Evolutionary conservation across 805 yeast genomes (phyloP).

Genomic region (Alloascoidea hylecoeti): DNA sequence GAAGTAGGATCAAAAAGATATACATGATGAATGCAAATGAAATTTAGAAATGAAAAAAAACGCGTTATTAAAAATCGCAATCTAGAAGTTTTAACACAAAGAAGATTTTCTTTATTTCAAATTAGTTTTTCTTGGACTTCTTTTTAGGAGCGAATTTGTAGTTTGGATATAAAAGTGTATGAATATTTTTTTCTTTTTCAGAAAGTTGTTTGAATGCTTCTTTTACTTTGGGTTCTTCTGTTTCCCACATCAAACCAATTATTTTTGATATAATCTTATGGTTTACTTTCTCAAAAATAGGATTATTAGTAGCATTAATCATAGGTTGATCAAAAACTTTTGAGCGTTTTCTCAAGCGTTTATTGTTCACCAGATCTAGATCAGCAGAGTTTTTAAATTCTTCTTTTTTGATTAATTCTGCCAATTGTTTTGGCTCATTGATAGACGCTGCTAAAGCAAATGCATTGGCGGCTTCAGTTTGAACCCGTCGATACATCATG

Average conservation of each 20-base stretch:
- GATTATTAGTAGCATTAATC: conserved; percentile 5
- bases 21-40: too few species aligned
- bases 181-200: conserved; percentile 25
- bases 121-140: conserved; percentile 12
- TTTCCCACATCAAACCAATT: conserved; percentile 30
- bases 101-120: too few species aligned
- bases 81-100: too few species aligned
- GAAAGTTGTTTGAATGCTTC: conserved; percentile 22
- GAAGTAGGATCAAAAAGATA: too few species aligned
- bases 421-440: too few species aligned
- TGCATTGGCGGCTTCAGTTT: conserved; percentile 25
- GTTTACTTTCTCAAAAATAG: conserved; percentile 18
- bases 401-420: not conserved
- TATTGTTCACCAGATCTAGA: too few species aligned
- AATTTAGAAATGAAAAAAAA: too few species aligned
- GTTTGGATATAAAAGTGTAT: conserved; percentile 24
- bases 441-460: conserved; percentile 12
- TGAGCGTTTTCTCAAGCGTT: not conserved
- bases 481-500: conserved; percentile 29
- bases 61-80: too few species aligned
- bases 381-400: not conserved
- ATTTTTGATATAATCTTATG: conserved; percentile 26
- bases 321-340: too few species aligned
- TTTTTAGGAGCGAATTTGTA: conserved; percentile 29
- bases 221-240: conserved; percentile 22